A percentile compares a stretch with the other conserved stretches of the same genome.
These are phyloP conservation scores for Lathyrus tuberosus DNA, from an alignment of 306 rosid genomes.

Conservation along the genomic window DNA sequence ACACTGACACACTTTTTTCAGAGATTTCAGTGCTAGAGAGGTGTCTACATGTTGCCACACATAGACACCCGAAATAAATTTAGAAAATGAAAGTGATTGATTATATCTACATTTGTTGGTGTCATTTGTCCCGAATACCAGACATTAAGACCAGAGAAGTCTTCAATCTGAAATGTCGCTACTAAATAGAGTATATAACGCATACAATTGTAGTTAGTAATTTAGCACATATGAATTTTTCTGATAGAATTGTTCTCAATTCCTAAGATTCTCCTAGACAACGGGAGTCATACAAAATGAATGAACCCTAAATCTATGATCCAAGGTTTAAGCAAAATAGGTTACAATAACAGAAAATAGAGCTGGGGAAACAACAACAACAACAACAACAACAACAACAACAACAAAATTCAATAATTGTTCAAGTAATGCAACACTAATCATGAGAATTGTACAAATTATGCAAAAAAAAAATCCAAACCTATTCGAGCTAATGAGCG, in stretches of 20 bases:
- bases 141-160: not conserved
- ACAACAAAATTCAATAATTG: not conserved
- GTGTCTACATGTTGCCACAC: no score
- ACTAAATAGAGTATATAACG: not conserved
- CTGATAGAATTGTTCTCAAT: slow-evolving; percentile 17
- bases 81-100: not conserved
- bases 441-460: not conserved
- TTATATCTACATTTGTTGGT: not conserved
- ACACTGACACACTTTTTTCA: no score
- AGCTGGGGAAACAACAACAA: not conserved
- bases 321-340: slow-evolving; percentile 5
- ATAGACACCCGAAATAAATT: not conserved
- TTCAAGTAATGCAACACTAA: not conserved
- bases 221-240: not conserved
- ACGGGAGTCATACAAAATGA: not conserved
- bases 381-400: not conserved
- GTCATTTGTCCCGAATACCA: not conserved
- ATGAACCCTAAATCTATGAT: slow-evolving; percentile 27
- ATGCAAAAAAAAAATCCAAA: not conserved
- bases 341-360: not conserved
- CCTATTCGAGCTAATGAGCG: not conserved
- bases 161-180: not conserved
- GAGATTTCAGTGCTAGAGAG: not conserved
- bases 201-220: not conserved
- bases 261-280: slow-evolving; percentile 18